Conservation (phyloP, 164 flowering plant genomes). For the Magnolia changhungtana region DNA sequence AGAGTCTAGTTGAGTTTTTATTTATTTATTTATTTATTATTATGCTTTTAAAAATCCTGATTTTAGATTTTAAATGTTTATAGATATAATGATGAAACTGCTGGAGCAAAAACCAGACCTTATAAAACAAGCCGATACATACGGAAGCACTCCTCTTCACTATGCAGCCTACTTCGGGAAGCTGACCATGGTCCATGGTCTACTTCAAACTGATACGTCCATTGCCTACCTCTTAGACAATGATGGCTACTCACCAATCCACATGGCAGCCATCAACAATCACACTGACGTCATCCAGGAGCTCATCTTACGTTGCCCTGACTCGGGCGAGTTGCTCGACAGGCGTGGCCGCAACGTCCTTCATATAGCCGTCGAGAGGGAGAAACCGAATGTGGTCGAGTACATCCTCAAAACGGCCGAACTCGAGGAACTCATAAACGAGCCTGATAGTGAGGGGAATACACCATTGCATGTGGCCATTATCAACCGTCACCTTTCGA, state of each 20-base stretch:
- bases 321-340: background rate
- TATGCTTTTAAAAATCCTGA: too few species aligned
- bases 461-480: conserved; percentile 24
- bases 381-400: background rate
- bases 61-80: background rate
- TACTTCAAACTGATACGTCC: background rate
- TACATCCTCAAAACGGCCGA: background rate
- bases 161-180: background rate
- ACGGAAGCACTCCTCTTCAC: conserved; percentile 7
- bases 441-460: conserved; percentile 6
- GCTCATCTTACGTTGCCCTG: background rate
- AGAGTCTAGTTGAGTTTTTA: too few species aligned
- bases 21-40: too few species aligned
- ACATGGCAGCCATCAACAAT: conserved; percentile 2
- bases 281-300: background rate
- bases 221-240: background rate
- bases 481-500: conserved; percentile 1
- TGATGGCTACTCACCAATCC: conserved; percentile 4
- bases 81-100: background rate
- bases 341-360: conserved; percentile 7
- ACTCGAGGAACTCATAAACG: conserved; percentile 4
- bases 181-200: background rate
- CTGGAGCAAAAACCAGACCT: background rate
- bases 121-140: background rate
- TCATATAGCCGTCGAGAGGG: conserved; percentile 1